phyloP scores from a whole-genome alignment of 139 green algal species.

The Diplosphaera chodatii region DNA sequence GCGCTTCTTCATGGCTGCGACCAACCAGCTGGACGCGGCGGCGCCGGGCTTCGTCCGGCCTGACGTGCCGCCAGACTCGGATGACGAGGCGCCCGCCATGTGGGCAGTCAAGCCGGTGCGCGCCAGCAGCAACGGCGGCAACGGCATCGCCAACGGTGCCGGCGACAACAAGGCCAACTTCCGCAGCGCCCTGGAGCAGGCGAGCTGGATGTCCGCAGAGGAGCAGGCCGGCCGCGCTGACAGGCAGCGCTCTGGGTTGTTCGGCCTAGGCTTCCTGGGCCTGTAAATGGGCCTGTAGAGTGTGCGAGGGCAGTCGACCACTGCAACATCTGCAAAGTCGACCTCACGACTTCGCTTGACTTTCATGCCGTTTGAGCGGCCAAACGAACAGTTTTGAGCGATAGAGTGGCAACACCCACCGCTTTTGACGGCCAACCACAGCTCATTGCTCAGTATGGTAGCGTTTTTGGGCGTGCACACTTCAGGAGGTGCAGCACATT shows the following conservation, averaged over 20 bases:
- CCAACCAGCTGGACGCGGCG: background rate
- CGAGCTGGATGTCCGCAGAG: background rate
- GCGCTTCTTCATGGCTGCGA: background rate
- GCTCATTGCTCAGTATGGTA: too few species aligned
- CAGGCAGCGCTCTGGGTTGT: background rate
- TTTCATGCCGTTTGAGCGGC: too few species aligned
- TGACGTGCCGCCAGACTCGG: conserved; percentile 13
- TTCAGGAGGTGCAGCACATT: too few species aligned
- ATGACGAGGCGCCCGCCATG: background rate
- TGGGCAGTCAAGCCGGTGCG: background rate
- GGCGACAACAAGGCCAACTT: background rate
- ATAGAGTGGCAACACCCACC: too few species aligned
- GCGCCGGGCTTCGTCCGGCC: conserved; percentile 10
- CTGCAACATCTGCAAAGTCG: too few species aligned
- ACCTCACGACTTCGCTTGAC: too few species aligned
- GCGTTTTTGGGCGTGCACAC: too few species aligned
- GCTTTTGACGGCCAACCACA: too few species aligned
- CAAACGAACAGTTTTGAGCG: too few species aligned
- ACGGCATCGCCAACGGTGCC: background rate
- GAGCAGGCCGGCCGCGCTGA: background rate
- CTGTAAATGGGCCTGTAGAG: too few species aligned
- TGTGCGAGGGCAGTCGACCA: too few species aligned
- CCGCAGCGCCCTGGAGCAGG: conserved; percentile 17
- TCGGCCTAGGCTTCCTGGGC: background rate
- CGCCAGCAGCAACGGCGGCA: background rate